Conservation (phyloP, 306 rosid species). For the Malus orientalis region DNA sequence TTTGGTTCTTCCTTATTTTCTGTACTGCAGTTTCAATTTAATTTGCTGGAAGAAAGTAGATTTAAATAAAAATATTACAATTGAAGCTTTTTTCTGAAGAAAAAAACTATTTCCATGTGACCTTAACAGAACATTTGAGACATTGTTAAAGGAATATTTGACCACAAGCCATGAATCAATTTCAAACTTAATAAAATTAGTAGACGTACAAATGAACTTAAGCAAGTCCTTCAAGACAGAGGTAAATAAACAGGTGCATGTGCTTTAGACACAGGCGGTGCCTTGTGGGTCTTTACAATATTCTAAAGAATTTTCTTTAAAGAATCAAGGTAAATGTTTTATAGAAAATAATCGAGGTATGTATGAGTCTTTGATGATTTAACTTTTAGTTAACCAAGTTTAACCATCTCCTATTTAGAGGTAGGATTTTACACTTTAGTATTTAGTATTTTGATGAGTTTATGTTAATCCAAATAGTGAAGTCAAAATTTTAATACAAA, state of each 20-base stretch:
- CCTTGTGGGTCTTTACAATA: background rate
- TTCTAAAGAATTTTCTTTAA: background rate
- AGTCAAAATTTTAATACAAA: background rate
- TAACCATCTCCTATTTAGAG: too few relatives aligned
- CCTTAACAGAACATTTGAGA: slow-evolving; percentile 11
- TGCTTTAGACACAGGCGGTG: background rate
- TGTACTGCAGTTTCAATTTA: background rate
- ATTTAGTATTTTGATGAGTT: background rate
- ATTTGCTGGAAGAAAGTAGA: background rate
- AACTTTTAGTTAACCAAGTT: too few relatives aligned
- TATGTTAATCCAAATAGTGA: background rate
- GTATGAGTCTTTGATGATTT: background rate
- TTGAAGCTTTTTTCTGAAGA: background rate
- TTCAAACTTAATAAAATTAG: background rate
- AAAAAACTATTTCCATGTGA: slow-evolving; percentile 15
- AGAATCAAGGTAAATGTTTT: background rate
- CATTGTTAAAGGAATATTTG: slow-evolving; percentile 24
- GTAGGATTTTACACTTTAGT: too few relatives aligned
- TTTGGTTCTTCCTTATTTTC: background rate
- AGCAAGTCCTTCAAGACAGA: background rate
- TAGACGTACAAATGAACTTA: background rate
- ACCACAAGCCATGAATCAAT: slow-evolving; percentile 1
- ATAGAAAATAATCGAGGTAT: too few relatives aligned
- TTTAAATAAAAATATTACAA: background rate
- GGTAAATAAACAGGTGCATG: background rate